A percentile compares a stretch with the other conserved stretches of the same genome.
Conservation (phyloP, 768 basidiomycete species). For the Xerocomus spinulosus region DNA sequence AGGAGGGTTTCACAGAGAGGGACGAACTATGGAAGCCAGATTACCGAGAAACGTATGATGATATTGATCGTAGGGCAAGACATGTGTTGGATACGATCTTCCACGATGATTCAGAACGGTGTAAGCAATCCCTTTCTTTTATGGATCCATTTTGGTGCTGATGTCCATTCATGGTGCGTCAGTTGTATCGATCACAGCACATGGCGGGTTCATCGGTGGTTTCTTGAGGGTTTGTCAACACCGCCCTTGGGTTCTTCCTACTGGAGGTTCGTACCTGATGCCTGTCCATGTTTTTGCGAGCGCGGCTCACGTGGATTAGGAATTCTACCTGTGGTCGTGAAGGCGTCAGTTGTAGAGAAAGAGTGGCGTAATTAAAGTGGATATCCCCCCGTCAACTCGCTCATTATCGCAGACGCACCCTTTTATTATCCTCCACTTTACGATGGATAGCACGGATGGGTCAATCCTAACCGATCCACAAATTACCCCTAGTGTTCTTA, state of each 20-base stretch:
- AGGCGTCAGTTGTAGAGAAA: not conserved
- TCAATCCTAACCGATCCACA: too few relatives aligned
- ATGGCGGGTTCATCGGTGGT: constrained; percentile 58
- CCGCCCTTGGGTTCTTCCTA: constrained; percentile 43
- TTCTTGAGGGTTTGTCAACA: constrained; percentile 48
- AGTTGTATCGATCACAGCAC: constrained; percentile 67
- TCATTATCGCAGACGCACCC: too few relatives aligned
- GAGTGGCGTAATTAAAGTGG: not conserved
- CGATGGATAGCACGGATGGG: too few relatives aligned
- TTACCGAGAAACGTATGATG: constrained; percentile 19
- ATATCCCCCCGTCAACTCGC: too few relatives aligned
- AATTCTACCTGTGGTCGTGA: constrained; percentile 26
- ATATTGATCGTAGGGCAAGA: constrained; percentile 44
- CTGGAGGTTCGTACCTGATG: constrained; percentile 52
- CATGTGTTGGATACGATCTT: constrained; percentile 56
- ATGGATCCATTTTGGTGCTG: not conserved
- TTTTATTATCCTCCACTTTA: too few relatives aligned
- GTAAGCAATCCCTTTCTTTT: constrained; percentile 26
- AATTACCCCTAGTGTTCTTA: too few relatives aligned
- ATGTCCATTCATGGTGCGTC: not conserved
- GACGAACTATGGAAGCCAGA: constrained; percentile 53
- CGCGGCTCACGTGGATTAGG: constrained; percentile 8
- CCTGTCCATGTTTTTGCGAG: too few relatives aligned
- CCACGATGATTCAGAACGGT: constrained; percentile 35
- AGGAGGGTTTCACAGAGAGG: constrained; percentile 53